Evolutionary conservation across 192 early-diverging fungal species (phyloP).

Genomic region (Rhizoclosmatium sp.): DNA sequence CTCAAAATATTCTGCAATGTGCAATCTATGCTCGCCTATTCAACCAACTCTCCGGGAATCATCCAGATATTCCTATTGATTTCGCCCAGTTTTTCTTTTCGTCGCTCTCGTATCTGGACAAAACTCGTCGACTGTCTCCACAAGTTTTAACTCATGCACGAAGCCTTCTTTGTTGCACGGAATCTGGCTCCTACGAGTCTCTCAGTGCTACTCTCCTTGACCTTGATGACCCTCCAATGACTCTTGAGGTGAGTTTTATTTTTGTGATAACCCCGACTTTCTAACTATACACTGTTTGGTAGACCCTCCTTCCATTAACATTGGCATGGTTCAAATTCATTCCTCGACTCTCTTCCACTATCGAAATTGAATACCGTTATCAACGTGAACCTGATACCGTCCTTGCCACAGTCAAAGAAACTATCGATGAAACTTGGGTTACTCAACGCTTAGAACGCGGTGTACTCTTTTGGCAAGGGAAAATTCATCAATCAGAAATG

Average conservation of each 20-base stretch:
- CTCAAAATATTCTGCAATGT: neutral
- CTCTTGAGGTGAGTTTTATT: neutral
- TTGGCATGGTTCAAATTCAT: constrained; percentile 17
- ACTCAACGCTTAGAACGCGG: neutral
- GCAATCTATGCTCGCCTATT: neutral
- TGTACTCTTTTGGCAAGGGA: constrained; percentile 4
- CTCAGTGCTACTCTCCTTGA: neutral
- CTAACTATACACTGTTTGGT: neutral
- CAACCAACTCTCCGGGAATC: constrained; percentile 4
- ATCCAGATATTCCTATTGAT: neutral
- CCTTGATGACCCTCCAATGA: neutral
- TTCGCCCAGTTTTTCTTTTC: neutral
- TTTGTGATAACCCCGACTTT: neutral
- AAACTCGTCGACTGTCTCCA: neutral
- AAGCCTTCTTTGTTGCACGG: neutral
- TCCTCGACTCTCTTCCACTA: neutral
- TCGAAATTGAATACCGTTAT: constrained; percentile 18
- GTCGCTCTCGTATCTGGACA: neutral
- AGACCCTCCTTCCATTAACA: neutral
- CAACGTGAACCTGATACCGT: neutral
- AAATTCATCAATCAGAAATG: neutral
- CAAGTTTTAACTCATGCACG: neutral
- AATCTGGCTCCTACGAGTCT: neutral
- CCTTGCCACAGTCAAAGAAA: neutral
- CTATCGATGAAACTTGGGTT: constrained; percentile 4